These are phyloP conservation scores for Pleodorina starrii DNA, from an alignment of 139 green algal species.

Conservation along the genomic window DNA sequence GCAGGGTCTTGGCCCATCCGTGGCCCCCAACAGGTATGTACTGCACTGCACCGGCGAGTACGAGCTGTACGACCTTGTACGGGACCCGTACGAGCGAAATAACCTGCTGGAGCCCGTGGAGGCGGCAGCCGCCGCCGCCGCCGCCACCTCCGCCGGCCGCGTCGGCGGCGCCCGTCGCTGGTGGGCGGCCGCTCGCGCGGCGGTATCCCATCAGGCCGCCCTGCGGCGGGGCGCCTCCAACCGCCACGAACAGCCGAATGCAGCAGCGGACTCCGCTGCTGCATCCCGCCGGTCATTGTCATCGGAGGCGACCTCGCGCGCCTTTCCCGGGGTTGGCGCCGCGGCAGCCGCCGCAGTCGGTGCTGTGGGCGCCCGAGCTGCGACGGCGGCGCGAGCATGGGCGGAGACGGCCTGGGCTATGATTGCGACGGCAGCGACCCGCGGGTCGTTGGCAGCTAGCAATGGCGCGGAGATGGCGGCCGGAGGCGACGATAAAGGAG, in stretches of 20 bases:
- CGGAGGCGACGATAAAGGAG: too few relatives aligned
- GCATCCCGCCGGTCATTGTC: too few relatives aligned
- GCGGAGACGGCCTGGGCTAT: not conserved
- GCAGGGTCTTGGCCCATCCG: too few relatives aligned
- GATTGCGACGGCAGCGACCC: not conserved
- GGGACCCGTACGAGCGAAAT: conserved; percentile 15
- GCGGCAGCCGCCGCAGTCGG: not conserved
- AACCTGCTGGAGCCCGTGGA: conserved; percentile 30
- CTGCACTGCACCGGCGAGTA: conserved; percentile 44
- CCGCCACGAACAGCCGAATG: not conserved
- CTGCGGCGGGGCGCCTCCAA: not conserved
- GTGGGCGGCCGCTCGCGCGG: not conserved
- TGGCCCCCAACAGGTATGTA: conserved; percentile 43
- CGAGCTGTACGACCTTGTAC: conserved; percentile 41
- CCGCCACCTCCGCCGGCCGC: too few relatives aligned
- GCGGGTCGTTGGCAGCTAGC: not conserved
- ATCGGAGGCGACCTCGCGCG: too few relatives aligned
- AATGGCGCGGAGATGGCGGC: too few relatives aligned
- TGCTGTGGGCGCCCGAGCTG: too few relatives aligned
- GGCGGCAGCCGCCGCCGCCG: not conserved
- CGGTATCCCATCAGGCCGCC: not conserved
- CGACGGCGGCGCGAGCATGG: not conserved
- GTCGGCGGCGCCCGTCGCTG: not conserved
- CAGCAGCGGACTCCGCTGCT: not conserved
- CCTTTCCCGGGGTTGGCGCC: too few relatives aligned